A percentile compares a stretch with the other conserved stretches of the same genome.
Evolutionary conservation across 495 filamentous ascomycete species (phyloP).

Genomic region (Xylaria sp.): DNA sequence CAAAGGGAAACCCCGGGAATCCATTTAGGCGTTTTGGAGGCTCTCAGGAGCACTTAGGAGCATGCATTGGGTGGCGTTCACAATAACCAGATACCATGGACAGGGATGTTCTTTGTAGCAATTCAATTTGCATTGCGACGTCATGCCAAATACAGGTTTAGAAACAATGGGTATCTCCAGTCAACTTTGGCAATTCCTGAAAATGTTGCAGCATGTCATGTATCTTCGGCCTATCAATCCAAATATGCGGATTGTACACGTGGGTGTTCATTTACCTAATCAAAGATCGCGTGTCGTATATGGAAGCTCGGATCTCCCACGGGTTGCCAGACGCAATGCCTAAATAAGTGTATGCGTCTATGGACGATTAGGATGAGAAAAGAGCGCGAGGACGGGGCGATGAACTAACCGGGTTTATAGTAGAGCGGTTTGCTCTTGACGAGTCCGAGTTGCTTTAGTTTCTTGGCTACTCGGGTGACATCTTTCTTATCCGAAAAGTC

Average conservation of each 20-base stretch:
- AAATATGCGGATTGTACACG: background rate
- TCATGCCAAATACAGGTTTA: background rate
- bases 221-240: background rate
- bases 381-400: background rate
- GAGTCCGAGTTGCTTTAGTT: constrained; percentile 65
- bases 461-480: constrained; percentile 68
- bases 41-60: background rate
- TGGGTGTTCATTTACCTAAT: constrained; percentile 31
- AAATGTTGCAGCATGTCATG: background rate
- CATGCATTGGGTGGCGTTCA: constrained; percentile 29
- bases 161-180: constrained; percentile 6
- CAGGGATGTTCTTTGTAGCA: background rate
- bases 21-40: constrained; percentile 9
- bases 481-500: constrained; percentile 74
- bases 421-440: constrained; percentile 65
- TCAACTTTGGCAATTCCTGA: background rate
- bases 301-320: constrained; percentile 69
- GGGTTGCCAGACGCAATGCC: constrained; percentile 70
- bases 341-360: constrained; percentile 77
- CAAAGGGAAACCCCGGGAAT: constrained; percentile 6
- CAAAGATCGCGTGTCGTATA: constrained; percentile 55
- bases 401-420: constrained; percentile 70
- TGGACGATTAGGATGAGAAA: constrained; percentile 17
- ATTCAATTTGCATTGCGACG: constrained; percentile 3
- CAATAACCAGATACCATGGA: background rate